Evolutionary conservation across 2,329 filamentous ascomycete species (phyloP).

Genomic region (Neurospora sp.): DNA sequence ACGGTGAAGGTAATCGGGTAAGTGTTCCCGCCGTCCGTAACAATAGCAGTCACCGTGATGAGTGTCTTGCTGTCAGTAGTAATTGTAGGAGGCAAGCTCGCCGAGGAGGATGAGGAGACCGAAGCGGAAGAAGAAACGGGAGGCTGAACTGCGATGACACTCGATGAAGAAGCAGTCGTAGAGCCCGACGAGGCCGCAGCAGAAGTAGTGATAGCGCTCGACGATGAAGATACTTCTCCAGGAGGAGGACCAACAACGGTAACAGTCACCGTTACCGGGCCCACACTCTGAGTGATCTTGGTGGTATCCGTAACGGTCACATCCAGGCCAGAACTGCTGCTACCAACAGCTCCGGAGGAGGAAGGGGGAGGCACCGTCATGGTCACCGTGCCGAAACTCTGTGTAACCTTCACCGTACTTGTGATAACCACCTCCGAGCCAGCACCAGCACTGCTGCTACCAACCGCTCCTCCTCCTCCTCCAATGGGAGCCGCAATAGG

Average conservation of each 20-base stretch:
- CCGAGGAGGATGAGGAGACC: background rate
- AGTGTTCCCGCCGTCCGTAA: background rate
- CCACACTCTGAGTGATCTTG: background rate
- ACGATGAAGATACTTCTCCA: background rate
- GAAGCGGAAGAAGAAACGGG: background rate
- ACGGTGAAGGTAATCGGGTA: background rate
- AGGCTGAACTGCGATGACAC: background rate
- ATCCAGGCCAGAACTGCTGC: background rate
- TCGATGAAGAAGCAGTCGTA: background rate
- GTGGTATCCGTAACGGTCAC: background rate
- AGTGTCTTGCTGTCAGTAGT: background rate
- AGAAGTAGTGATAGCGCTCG: background rate
- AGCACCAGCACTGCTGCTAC: background rate
- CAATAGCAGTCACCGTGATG: background rate
- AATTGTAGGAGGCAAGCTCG: background rate
- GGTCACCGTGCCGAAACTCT: conserved; percentile 5
- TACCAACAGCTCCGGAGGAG: background rate
- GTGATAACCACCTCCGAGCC: conserved; percentile 7
- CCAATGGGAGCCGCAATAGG: conserved; percentile 1
- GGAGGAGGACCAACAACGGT: background rate
- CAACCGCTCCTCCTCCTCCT: background rate
- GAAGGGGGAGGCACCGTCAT: conserved; percentile 4
- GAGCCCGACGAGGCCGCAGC: background rate
- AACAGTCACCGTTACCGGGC: conserved; percentile 1
- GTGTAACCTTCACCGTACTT: conserved; percentile 5